These are phyloP conservation scores for Mortierella sp. DNA, from an alignment of 371 early-diverging fungal genomes.

Conservation along the genomic window DNA sequence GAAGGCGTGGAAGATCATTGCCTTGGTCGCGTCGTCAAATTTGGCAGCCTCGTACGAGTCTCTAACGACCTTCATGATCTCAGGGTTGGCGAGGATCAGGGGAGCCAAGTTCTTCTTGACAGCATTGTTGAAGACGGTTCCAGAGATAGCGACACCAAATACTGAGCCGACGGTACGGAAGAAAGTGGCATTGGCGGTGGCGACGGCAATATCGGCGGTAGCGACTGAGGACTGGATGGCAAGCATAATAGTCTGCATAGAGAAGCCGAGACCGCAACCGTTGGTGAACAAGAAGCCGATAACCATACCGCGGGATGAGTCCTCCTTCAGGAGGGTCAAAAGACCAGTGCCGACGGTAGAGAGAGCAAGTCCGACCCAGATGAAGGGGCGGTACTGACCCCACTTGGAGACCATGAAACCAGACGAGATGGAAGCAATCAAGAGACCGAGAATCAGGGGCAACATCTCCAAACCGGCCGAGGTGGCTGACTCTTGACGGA, in stretches of 20 bases:
- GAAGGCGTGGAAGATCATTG: conserved; percentile 67
- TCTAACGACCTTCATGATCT: conserved; percentile 11
- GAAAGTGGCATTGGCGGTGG: conserved; percentile 71
- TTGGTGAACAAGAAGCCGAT: conserved; percentile 65
- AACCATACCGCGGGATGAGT: conserved; percentile 60
- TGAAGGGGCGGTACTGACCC: conserved; percentile 66
- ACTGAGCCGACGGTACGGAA: conserved; percentile 78
- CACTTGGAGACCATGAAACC: conserved; percentile 67
- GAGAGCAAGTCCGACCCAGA: conserved; percentile 66
- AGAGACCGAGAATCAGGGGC: conserved; percentile 72
- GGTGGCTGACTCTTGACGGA: conserved; percentile 63
- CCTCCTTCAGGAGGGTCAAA: conserved; percentile 60
- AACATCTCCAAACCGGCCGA: conserved; percentile 75
- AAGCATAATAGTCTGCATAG: conserved; percentile 76
- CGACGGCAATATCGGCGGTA: conserved; percentile 74
- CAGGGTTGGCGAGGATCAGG: conserved; percentile 18
- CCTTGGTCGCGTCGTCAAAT: conserved; percentile 42
- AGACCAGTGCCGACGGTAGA: conserved; percentile 64
- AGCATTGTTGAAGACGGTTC: conserved; percentile 65
- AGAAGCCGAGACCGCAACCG: conserved; percentile 73
- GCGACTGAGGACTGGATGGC: conserved; percentile 71
- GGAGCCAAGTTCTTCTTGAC: conserved; percentile 43
- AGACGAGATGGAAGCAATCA: conserved; percentile 63
- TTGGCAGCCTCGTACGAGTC: conserved; percentile 23
- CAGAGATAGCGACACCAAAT: conserved; percentile 74